phyloP scores from a whole-genome alignment of 371 early-diverging fungal genomes.

The Smittium culicis region DNA sequence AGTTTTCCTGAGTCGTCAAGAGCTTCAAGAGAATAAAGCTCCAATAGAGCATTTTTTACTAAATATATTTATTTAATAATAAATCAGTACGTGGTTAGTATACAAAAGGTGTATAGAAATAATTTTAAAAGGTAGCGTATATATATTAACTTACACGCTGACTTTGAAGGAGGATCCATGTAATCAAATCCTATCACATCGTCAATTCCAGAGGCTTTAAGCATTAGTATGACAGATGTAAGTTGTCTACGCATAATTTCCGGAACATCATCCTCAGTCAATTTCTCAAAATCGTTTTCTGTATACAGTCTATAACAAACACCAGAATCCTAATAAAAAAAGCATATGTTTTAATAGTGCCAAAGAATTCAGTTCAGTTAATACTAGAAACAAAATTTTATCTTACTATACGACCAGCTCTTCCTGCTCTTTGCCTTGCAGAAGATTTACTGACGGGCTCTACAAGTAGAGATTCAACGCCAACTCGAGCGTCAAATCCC shows the following conservation, averaged over 20 bases:
- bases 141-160: conserved; percentile 37
- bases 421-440: conserved; percentile 90
- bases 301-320: conserved; percentile 90
- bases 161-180: conserved; percentile 77
- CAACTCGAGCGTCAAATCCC: conserved; percentile 63
- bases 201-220: conserved; percentile 80
- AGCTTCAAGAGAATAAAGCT: conserved; percentile 80
- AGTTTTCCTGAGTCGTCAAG: conserved; percentile 67
- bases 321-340: conserved; percentile 37
- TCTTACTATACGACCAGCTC: conserved; percentile 56
- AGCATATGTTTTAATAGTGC: background rate
- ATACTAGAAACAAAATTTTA: background rate
- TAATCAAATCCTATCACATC: conserved; percentile 85
- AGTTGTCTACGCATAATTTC: conserved; percentile 92
- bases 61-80: background rate
- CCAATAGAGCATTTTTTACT: conserved; percentile 54
- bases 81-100: background rate
- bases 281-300: conserved; percentile 57
- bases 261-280: conserved; percentile 75
- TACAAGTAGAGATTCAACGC: conserved; percentile 70
- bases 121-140: background rate
- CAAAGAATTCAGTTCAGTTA: background rate
- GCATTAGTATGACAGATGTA: conserved; percentile 63
- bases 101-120: background rate
- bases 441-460: conserved; percentile 86